Base-by-base conservation (phyloP, 2,329 filamentous ascomycete species). In the Acrocalymma vagum region DNA sequence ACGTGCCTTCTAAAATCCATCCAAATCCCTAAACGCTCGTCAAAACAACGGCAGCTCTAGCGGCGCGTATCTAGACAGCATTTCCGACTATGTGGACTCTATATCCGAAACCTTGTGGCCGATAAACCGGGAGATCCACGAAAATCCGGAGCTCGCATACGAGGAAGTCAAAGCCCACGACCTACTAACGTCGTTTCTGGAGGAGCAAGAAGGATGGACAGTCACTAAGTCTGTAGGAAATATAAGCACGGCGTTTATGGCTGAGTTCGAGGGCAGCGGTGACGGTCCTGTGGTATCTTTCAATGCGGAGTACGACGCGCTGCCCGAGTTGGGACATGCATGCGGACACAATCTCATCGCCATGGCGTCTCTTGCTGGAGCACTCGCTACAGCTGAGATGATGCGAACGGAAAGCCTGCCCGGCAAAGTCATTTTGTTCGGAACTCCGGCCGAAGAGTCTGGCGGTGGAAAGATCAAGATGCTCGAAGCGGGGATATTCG, bases 71-170 rank as follows among this genome's bases (percentile, higher is more conserved):
- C 27, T 52, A 23, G 27, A 38, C 9, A 36, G 45, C 4, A 52
- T 52, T 7, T 49, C 45, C 10, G 37, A 44, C 16, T 52, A 49
- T 25, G 21, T 52, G 15, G 48, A 52, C 25, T 49, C 41, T 6
- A 43, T 49, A 11, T 39, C 36, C 9, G 38, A 52, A 6, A 30
- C 50, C 3, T 55, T 81, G 10, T 75, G 77, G 60, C 62, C 61
- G 3, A 62, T 81, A 40, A 79, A 76, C 58, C 72, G 76, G 26
- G 72, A 72, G 41, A 78, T 81, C 13, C 77, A 78, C 54, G 75
- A 78, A 30, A 74, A 80, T 38, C 78, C 78, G 0, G 78, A 80
- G 48, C 60, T 78, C 1, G 72, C 70, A 0, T 79, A 72, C 45
- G 51, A 78, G 24, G 77, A 80, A 44, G 67, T 68, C 40, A 74